A percentile compares a stretch with the other conserved stretches of the same genome.
Evolutionary conservation across 495 filamentous ascomycete species (phyloP).

Genomic region (Copromyces sp.): DNA sequence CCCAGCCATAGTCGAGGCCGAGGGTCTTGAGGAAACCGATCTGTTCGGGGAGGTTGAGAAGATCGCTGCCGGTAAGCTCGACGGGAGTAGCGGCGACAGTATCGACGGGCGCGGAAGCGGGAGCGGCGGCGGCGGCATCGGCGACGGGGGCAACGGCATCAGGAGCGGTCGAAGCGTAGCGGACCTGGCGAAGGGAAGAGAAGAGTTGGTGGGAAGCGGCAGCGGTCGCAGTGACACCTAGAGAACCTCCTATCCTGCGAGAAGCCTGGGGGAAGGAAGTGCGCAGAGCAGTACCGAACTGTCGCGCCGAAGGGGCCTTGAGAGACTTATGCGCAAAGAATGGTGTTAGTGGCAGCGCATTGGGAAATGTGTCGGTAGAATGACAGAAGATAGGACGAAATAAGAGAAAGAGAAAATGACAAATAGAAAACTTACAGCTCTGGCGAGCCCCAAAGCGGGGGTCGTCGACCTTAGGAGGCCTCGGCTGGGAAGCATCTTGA

Average conservation of each 20-base stretch:
- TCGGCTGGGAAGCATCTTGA: slow-evolving; percentile 44
- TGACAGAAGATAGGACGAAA: background rate
- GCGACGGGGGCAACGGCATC: slow-evolving; percentile 1
- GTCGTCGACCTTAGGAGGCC: slow-evolving; percentile 33
- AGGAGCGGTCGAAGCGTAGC: slow-evolving; percentile 26
- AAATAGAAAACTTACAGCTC: slow-evolving; percentile 11
- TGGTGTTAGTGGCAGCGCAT: background rate
- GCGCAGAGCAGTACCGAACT: slow-evolving; percentile 23
- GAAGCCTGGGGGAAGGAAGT: background rate
- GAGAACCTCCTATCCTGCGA: slow-evolving; percentile 14
- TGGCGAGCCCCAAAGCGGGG: slow-evolving; percentile 31
- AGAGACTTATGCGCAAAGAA: background rate
- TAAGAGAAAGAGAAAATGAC: background rate
- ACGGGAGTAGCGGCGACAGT: slow-evolving; percentile 9
- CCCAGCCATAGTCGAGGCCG: slow-evolving; percentile 79
- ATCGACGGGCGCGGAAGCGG: slow-evolving; percentile 4
- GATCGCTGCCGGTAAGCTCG: slow-evolving; percentile 31
- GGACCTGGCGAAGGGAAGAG: slow-evolving; percentile 12
- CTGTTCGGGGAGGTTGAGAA: slow-evolving; percentile 50
- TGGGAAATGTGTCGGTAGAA: background rate
- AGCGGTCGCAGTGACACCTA: slow-evolving; percentile 3
- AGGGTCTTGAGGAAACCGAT: slow-evolving; percentile 76
- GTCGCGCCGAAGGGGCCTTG: slow-evolving; percentile 7
- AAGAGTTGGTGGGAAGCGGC: slow-evolving; percentile 8
- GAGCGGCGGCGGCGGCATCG: background rate